A percentile compares a stretch with the other conserved stretches of the same genome.
Conservation (phyloP, 164 flowering plant genomes). For the Sedum album region DNA sequence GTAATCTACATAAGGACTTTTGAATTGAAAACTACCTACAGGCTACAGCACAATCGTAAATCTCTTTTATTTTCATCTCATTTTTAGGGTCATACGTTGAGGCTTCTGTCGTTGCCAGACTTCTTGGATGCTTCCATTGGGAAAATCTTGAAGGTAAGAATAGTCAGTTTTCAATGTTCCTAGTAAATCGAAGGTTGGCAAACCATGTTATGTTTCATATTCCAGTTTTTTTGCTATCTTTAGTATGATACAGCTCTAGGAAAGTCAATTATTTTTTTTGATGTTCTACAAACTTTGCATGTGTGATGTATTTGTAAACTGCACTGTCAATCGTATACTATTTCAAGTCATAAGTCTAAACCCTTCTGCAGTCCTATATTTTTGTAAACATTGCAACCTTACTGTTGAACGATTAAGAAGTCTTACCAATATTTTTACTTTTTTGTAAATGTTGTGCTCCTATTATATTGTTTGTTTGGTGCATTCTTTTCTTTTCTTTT, state of each 20-base stretch:
- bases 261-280: no score
- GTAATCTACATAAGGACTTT: conserved; percentile 12
- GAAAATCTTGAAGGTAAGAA: conserved; percentile 72
- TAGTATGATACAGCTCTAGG: no score
- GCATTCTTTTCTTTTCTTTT: not conserved
- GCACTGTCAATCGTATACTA: no score
- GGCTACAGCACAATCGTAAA: no score
- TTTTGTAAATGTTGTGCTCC: not conserved
- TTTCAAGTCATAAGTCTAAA: not conserved
- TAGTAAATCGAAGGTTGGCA: not conserved
- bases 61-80: not conserved
- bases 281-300: no score
- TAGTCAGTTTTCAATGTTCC: conserved; percentile 6
- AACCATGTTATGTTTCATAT: not conserved
- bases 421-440: not conserved
- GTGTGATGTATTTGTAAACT: no score
- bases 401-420: not conserved
- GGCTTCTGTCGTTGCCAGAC: conserved; percentile 87
- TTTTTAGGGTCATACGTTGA: conserved; percentile 80
- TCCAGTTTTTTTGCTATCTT: not conserved
- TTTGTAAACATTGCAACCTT: not conserved
- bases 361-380: not conserved
- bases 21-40: not conserved
- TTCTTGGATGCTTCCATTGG: conserved; percentile 92
- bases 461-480: not conserved